A percentile compares a stretch with the other conserved stretches of the same genome.
phyloP scores from a whole-genome alignment of 208 protist species.

The Histomonas meleagridis region DNA sequence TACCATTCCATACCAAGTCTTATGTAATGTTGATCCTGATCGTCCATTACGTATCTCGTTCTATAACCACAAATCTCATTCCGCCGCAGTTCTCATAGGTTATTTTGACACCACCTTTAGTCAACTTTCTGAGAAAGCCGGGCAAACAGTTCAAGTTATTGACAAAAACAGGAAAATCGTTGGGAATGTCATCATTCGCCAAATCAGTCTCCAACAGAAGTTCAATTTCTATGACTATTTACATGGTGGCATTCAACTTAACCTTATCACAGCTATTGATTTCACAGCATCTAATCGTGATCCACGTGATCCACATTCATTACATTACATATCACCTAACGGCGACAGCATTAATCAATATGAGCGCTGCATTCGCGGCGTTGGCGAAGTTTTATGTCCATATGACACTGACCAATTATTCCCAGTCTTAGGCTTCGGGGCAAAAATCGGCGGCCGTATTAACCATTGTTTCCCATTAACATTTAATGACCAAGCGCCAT shows the following conservation, averaged over 20 bases:
- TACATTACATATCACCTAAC: neutral
- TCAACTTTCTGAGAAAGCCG: neutral
- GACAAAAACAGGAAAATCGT: neutral
- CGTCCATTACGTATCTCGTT: neutral
- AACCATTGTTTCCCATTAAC: conserved; percentile 41
- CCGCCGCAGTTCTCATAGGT: neutral
- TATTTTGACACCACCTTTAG: neutral
- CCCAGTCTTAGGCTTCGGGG: conserved; percentile 44
- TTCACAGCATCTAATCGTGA: conserved; percentile 45
- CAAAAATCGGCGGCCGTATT: conserved; percentile 9
- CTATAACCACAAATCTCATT: neutral
- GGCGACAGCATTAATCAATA: neutral
- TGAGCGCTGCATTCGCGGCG: conserved; percentile 22
- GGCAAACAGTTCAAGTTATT: neutral
- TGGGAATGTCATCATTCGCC: neutral
- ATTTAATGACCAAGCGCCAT: conserved; percentile 23
- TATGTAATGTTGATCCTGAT: neutral
- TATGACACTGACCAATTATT: conserved; percentile 46
- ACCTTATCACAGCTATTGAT: conserved; percentile 48
- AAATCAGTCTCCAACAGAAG: conserved; percentile 34
- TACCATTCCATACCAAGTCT: neutral
- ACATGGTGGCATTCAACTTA: conserved; percentile 39
- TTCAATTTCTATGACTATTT: conserved; percentile 43
- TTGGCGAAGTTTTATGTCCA: conserved; percentile 40
- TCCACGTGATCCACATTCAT: neutral